These are phyloP conservation scores for Tolypocladium ophioglossoides DNA, from an alignment of 2,329 filamentous ascomycete genomes.

Conservation along the genomic window DNA sequence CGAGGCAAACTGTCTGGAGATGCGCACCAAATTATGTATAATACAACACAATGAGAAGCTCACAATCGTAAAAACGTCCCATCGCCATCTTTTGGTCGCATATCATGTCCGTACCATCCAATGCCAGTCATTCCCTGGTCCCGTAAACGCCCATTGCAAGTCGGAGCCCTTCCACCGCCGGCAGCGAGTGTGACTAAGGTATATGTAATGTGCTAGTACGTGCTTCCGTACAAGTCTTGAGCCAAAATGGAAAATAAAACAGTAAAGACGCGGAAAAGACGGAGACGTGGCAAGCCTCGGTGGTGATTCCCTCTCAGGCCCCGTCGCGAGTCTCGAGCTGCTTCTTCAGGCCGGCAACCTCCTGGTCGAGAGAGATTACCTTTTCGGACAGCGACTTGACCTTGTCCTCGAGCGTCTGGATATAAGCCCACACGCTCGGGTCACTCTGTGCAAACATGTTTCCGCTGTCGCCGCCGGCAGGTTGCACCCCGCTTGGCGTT, in stretches of 20 bases:
- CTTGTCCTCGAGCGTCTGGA: slow-evolving; percentile 57
- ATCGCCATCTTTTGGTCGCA: slow-evolving; percentile 18
- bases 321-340: slow-evolving; percentile 21
- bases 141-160: slow-evolving; percentile 4
- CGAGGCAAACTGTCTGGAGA: neutral
- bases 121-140: slow-evolving; percentile 10
- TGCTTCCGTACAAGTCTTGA: neutral
- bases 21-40: neutral
- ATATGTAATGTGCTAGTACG: neutral
- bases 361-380: slow-evolving; percentile 21
- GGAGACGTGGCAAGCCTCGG: slow-evolving; percentile 2
- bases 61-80: slow-evolving; percentile 9
- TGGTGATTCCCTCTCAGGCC: neutral
- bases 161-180: neutral
- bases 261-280: neutral
- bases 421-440: slow-evolving; percentile 60
- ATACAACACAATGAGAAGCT: neutral
- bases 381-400: slow-evolving; percentile 25
- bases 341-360: slow-evolving; percentile 22
- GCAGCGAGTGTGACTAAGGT: neutral
- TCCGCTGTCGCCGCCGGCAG: slow-evolving; percentile 43
- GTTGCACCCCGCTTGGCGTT: slow-evolving; percentile 40
- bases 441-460: slow-evolving; percentile 56
- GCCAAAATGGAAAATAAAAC: neutral
- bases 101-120: slow-evolving; percentile 18